Percentiles rank a stretch among this genome's conserved stretches.
Evolutionary conservation across 345 rosid species (phyloP).

Genomic region (Cardiospermum halicacabum): DNA sequence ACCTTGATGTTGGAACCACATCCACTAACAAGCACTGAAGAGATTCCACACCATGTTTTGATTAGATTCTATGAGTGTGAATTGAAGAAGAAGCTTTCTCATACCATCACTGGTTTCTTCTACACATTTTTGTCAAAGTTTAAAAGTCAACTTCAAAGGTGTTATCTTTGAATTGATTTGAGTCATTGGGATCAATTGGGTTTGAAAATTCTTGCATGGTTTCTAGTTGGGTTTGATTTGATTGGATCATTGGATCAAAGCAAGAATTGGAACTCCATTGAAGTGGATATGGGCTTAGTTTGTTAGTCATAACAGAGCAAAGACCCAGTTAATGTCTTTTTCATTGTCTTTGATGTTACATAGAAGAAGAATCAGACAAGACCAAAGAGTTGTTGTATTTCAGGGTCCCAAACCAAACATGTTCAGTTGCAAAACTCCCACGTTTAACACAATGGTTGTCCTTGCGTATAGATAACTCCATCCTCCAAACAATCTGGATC

Average conservation of each 20-base stretch:
- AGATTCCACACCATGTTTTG: conserved; percentile 6
- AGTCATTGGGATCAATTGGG: too few relatives aligned
- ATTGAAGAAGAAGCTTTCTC: background rate
- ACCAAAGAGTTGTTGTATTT: background rate
- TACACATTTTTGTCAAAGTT: too few relatives aligned
- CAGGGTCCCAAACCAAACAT: background rate
- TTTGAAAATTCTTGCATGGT: too few relatives aligned
- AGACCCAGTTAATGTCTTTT: too few relatives aligned
- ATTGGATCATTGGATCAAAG: too few relatives aligned
- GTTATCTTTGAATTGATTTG: too few relatives aligned
- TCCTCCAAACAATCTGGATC: background rate
- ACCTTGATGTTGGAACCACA: conserved; percentile 6
- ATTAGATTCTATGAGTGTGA: background rate
- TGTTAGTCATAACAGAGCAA: too few relatives aligned
- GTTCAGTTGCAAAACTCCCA: background rate
- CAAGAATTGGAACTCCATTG: too few relatives aligned
- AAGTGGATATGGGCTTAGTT: too few relatives aligned
- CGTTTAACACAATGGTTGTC: background rate
- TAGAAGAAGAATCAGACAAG: background rate
- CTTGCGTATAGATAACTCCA: background rate
- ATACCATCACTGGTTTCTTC: background rate
- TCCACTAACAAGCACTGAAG: background rate
- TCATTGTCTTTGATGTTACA: too few relatives aligned
- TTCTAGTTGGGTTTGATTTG: too few relatives aligned
- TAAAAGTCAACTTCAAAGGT: background rate